Conservation (phyloP, 345 rosid genomes). For the Lumnitzera littorea region DNA sequence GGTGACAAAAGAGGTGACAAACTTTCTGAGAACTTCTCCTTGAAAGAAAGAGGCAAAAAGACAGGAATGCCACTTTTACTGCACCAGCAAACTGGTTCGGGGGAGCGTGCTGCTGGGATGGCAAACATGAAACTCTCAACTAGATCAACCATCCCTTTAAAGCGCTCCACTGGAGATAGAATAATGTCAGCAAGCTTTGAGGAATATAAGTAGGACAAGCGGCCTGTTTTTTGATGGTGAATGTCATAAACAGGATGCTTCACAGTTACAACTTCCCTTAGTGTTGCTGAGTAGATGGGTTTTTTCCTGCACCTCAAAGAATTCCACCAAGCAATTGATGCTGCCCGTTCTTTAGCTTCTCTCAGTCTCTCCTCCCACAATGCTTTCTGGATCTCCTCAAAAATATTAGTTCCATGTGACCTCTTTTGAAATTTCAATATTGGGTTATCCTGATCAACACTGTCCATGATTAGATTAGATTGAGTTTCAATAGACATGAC, state of each 20-base stretch:
- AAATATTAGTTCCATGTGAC: conserved; percentile 62
- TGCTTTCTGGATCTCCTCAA: conserved; percentile 79
- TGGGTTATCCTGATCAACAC: conserved; percentile 23
- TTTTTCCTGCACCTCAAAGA: conserved; percentile 86
- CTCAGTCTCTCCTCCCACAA: conserved; percentile 62
- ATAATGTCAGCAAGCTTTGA: conserved; percentile 73
- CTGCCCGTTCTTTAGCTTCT: conserved; percentile 71
- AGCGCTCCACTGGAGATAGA: conserved; percentile 85
- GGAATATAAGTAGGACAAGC: conserved; percentile 47
- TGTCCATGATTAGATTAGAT: conserved; percentile 50
- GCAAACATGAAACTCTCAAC: conserved; percentile 90
- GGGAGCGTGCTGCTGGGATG: conserved; percentile 91
- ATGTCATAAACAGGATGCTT: conserved; percentile 58
- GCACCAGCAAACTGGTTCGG: conserved; percentile 80
- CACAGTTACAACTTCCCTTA: conserved; percentile 47
- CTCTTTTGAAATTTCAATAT: conserved; percentile 27
- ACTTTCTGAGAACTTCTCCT: conserved; percentile 54
- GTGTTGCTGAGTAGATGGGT: conserved; percentile 73
- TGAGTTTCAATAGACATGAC: conserved; percentile 70
- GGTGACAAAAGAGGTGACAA: conserved; percentile 77
- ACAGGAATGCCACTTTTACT: conserved; percentile 53
- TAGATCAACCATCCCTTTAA: conserved; percentile 64
- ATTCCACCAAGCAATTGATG: conserved; percentile 98
- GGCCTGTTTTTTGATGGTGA: conserved; percentile 39
- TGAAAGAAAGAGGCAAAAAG: conserved; percentile 51